Percentiles rank a stretch among this genome's conserved stretches.
These are phyloP conservation scores for Phytopythium vexans DNA, from an alignment of 352 stramenopile species.

Conservation along the genomic window DNA sequence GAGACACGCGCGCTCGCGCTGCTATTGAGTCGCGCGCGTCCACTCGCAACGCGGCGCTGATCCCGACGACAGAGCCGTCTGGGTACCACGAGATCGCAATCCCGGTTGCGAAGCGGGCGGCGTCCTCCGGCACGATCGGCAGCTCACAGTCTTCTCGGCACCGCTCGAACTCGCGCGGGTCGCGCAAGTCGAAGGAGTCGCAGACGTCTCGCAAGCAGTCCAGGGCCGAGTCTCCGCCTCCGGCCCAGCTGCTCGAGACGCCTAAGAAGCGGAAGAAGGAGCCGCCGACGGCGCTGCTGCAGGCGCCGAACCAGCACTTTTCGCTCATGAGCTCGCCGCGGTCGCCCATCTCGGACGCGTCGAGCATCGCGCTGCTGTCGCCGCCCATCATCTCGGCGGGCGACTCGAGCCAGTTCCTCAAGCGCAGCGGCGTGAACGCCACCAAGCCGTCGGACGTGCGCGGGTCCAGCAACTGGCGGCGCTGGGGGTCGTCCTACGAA, in stretches of 20 bases:
- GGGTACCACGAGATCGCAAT: slow-evolving; percentile 14
- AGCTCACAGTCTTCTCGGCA: neutral
- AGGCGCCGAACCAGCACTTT: slow-evolving; percentile 27
- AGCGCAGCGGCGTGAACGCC: slow-evolving; percentile 6
- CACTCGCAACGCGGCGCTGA: slow-evolving; percentile 25
- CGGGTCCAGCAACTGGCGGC: slow-evolving; percentile 15
- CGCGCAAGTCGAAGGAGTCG: slow-evolving; percentile 1
- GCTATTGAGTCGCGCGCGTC: slow-evolving; percentile 18
- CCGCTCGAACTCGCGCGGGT: slow-evolving; percentile 4
- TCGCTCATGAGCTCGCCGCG: slow-evolving; percentile 57
- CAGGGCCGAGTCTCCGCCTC: neutral
- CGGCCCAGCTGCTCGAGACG: slow-evolving; percentile 6
- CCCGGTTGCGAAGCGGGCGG: slow-evolving; percentile 5
- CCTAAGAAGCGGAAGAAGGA: slow-evolving; percentile 16
- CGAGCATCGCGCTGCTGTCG: slow-evolving; percentile 64
- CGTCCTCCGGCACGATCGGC: neutral
- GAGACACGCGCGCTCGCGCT: slow-evolving; percentile 13
- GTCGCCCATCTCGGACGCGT: slow-evolving; percentile 44
- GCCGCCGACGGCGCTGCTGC: slow-evolving; percentile 20
- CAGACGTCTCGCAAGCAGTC: neutral
- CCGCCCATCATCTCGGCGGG: slow-evolving; percentile 23
- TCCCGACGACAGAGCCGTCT: slow-evolving; percentile 15
- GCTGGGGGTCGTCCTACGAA: slow-evolving; percentile 32
- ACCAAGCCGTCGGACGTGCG: slow-evolving; percentile 17
- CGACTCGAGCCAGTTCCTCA: slow-evolving; percentile 23